Evolutionary conservation across 2,329 filamentous ascomycete species (phyloP).

Genomic region (Anthostomella pinea): DNA sequence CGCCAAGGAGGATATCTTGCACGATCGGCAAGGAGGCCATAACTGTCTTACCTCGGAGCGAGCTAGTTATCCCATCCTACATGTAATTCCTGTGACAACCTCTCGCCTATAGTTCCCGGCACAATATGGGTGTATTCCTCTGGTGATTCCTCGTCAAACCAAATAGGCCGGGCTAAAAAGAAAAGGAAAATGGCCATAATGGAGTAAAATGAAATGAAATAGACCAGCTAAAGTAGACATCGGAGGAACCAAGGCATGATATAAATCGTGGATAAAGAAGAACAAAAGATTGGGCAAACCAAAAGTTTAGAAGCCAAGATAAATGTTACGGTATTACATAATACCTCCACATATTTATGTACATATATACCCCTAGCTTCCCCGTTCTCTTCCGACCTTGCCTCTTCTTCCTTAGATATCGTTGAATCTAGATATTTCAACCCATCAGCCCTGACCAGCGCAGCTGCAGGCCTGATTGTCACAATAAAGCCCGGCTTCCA

Average conservation of each 20-base stretch:
- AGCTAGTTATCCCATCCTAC: slow-evolving; percentile 8
- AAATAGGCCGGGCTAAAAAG: slow-evolving; percentile 10
- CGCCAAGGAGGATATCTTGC: slow-evolving; percentile 10
- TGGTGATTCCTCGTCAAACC: slow-evolving; percentile 12
- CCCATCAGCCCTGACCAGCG: too few relatives aligned
- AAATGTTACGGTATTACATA: too few relatives aligned
- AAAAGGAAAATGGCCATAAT: slow-evolving; percentile 9
- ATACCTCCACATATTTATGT: too few relatives aligned
- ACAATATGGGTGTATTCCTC: slow-evolving; percentile 9
- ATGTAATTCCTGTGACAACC: slow-evolving; percentile 12
- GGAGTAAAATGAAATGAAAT: slow-evolving; percentile 9
- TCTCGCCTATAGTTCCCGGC: slow-evolving; percentile 6
- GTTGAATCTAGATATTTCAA: too few relatives aligned
- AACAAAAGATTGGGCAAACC: slow-evolving; percentile 8
- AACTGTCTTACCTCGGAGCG: slow-evolving; percentile 5
- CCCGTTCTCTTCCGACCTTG: too few relatives aligned
- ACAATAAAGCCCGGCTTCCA: slow-evolving; percentile 10
- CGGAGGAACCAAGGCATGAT: slow-evolving; percentile 8
- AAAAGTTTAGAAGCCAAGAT: slow-evolving; percentile 13
- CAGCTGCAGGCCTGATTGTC: too few relatives aligned
- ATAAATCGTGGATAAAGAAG: slow-evolving; percentile 10
- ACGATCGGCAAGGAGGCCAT: slow-evolving; percentile 11
- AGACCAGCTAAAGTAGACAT: slow-evolving; percentile 9
- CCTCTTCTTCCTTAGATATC: too few relatives aligned
- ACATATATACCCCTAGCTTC: too few relatives aligned